Evolutionary conservation across 305 asterid species (phyloP).

Genomic region (Fraxinus sp.): DNA sequence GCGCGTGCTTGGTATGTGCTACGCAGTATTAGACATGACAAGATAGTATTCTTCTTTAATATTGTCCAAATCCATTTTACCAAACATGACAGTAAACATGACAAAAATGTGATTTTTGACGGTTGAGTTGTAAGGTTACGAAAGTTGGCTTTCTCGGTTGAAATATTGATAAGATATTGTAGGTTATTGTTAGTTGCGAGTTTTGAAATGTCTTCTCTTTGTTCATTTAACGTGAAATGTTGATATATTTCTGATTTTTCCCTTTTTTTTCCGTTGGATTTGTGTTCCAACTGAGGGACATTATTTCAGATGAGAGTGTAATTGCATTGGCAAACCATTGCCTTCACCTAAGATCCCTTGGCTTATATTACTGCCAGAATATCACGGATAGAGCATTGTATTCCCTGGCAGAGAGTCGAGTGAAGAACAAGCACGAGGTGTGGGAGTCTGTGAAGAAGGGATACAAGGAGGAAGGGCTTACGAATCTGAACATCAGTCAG

Average conservation of each 20-base stretch:
- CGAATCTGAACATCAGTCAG: constrained; percentile 85
- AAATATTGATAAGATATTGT: background rate
- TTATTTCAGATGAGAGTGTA: constrained; percentile 68
- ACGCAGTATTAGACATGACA: background rate
- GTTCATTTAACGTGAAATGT: background rate
- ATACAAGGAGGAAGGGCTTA: constrained; percentile 73
- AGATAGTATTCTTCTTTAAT: background rate
- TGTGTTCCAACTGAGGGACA: background rate
- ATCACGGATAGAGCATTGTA: constrained; percentile 92
- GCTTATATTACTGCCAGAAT: constrained; percentile 84
- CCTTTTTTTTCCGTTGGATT: background rate
- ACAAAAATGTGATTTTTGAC: background rate
- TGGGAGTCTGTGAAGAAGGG: constrained; percentile 63
- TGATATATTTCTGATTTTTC: background rate
- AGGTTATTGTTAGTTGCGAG: background rate
- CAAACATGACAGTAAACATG: background rate
- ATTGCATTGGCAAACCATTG: constrained; percentile 84
- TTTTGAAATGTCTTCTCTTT: background rate
- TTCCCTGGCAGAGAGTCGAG: constrained; percentile 78
- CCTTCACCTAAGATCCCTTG: constrained; percentile 74
- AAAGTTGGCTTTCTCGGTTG: background rate
- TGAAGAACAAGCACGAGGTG: constrained; percentile 49
- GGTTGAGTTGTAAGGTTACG: background rate
- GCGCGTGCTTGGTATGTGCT: background rate
- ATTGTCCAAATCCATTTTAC: background rate